Base-by-base conservation (phyloP, 345 rosid species). In the Pugionium cornutum region DNA sequence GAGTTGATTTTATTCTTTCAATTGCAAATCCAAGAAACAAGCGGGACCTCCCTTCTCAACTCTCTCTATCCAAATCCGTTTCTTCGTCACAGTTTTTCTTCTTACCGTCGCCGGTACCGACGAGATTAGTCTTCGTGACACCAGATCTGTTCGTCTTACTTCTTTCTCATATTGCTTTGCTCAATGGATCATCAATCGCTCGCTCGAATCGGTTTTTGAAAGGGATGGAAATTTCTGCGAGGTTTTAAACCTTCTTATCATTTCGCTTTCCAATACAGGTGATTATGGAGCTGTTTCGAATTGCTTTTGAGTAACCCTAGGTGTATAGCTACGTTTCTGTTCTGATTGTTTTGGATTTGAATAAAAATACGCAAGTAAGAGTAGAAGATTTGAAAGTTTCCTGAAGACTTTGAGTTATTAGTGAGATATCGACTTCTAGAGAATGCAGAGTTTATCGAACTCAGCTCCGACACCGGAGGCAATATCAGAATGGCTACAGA, bases 401-500 rank as follows among this genome's bases (percentile, higher is more conserved):
- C 4, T 26, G 61, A 47, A 51, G 41, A 57, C 58, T 45, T 49
- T 68, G 27, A 50, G 8, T 18, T 18, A 9, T 53, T 66, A 30
- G 62, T 26, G 47, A 25, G 54, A 9, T 51, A 64, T 9, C 26
- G 50, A 46, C 40, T 68, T 60, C 45, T 79, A 67, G 69, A 64
- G 29, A 68, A 79, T 82, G 86, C 78, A 72, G 82, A 73, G 78
- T 72, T 71, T 66, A 44, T 29, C 78, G 68, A 77, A 67, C 77
- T 73, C 68, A 4, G 48, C 77, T 59, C 86, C 81, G 53, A 85
- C 85, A 53, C 86, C 96, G 29, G 92, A 89, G 72, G 91, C 80
- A 28, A 89, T 89, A 34, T 53, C 84, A 40, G 92, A 87, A 68
- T 92, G 95, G 98, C 72, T 89, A 42, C 89, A 85, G 53, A 89